These are phyloP conservation scores for Endogone sp. DNA, from an alignment of 192 early-diverging fungal genomes.

Conservation along the genomic window DNA sequence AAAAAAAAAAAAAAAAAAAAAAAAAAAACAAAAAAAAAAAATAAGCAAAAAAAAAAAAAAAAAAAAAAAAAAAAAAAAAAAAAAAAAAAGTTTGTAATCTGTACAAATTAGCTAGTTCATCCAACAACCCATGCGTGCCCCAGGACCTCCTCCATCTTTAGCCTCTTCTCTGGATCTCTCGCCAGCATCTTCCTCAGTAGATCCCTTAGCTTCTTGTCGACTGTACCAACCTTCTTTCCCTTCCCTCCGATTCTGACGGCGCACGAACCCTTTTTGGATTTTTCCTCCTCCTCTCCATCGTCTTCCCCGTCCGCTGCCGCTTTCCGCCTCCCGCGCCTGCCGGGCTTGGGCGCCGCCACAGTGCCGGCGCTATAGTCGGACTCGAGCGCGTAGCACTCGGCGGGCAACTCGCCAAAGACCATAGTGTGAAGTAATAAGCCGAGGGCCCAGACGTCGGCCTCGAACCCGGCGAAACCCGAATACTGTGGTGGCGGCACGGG, in stretches of 20 bases:
- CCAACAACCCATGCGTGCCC: conserved; percentile 6
- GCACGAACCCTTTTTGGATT: conserved; percentile 11
- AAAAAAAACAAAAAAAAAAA: no score
- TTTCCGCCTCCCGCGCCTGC: not conserved
- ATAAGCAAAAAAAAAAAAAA: no score
- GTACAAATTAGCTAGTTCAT: not conserved
- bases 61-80: not conserved
- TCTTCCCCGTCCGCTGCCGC: conserved; percentile 3
- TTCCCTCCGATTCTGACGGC: conserved; percentile 12
- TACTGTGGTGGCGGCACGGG: conserved; percentile 1
- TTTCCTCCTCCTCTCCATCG: not conserved
- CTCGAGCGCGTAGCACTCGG: conserved; percentile 9
- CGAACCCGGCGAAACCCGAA: conserved; percentile 9
- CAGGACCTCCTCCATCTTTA: conserved; percentile 9
- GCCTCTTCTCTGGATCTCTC: conserved; percentile 3
- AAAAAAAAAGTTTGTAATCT: not conserved
- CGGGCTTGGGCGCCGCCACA: not conserved
- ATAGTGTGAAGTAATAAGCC: conserved; percentile 11
- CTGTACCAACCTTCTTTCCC: not conserved
- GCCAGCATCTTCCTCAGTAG: conserved; percentile 13
- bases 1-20: no score
- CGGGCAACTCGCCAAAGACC: conserved; percentile 10
- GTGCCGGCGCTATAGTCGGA: not conserved
- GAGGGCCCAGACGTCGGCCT: conserved; percentile 14
- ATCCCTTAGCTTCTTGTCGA: conserved; percentile 2